Conservation (phyloP, 495 filamentous ascomycete genomes). For the Neurospora sp. region DNA sequence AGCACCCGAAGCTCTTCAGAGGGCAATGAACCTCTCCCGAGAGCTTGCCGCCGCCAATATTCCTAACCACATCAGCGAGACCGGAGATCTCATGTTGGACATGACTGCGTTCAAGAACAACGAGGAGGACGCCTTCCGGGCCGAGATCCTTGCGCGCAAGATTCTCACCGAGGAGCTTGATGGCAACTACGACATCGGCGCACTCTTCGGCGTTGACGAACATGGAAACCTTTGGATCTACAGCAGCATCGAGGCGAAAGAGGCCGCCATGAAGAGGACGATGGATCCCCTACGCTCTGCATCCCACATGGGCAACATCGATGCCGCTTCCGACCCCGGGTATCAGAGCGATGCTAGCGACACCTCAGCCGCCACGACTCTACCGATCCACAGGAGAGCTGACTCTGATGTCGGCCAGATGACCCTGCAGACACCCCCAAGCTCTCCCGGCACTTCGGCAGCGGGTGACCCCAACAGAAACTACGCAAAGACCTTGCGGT, state of each 20-base stretch:
- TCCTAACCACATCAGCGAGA: slow-evolving; percentile 78
- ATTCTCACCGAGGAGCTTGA: slow-evolving; percentile 91
- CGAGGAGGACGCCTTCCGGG: slow-evolving; percentile 81
- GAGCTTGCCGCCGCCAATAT: slow-evolving; percentile 86
- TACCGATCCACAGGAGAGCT: slow-evolving; percentile 35
- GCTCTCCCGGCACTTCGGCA: slow-evolving; percentile 53
- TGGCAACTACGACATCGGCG: slow-evolving; percentile 90
- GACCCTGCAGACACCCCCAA: slow-evolving; percentile 62
- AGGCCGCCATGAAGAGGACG: slow-evolving; percentile 45
- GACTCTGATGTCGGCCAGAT: slow-evolving; percentile 61
- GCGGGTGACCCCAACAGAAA: slow-evolving; percentile 62
- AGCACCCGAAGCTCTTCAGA: slow-evolving; percentile 62
- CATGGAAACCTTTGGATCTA: slow-evolving; percentile 98
- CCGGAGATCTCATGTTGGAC: slow-evolving; percentile 94
- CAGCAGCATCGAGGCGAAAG: slow-evolving; percentile 92
- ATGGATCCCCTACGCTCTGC: slow-evolving; percentile 33
- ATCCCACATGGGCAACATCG: slow-evolving; percentile 43
- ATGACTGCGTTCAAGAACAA: slow-evolving; percentile 95
- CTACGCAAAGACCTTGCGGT: slow-evolving; percentile 93
- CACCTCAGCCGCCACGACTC: slow-evolving; percentile 25
- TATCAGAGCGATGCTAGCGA: slow-evolving; percentile 71
- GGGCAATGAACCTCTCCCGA: slow-evolving; percentile 77
- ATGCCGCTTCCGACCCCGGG: slow-evolving; percentile 82
- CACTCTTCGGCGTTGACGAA: slow-evolving; percentile 89
- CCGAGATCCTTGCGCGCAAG: slow-evolving; percentile 88